Conservation (phyloP, 2,329 filamentous ascomycete species). For the Xylaria hypoxylon region DNA sequence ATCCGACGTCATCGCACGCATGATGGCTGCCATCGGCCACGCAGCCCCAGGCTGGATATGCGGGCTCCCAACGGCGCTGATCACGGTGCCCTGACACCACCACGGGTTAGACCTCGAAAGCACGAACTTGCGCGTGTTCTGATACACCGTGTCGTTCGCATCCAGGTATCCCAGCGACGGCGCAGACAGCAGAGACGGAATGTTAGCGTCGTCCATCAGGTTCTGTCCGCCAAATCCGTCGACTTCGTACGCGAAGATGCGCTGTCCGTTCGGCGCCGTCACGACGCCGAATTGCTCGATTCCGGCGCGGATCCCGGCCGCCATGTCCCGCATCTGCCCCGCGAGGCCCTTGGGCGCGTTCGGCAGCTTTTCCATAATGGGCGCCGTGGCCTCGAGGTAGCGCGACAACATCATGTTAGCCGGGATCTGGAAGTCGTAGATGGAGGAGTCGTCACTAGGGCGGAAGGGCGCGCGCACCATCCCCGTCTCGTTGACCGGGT, state of each 20-base stretch:
- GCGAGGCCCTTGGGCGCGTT: constrained; percentile 58
- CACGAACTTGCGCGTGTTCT: constrained; percentile 83
- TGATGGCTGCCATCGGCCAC: constrained; percentile 69
- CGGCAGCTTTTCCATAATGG: constrained; percentile 59
- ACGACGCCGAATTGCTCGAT: constrained; percentile 79
- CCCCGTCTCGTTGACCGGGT: constrained; percentile 82
- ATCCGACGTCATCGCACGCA: constrained; percentile 68
- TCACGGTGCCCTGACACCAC: constrained; percentile 73
- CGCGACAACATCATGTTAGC: constrained; percentile 86
- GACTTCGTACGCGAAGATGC: constrained; percentile 82
- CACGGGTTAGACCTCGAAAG: constrained; percentile 83
- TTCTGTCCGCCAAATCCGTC: constrained; percentile 77
- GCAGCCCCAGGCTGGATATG: constrained; percentile 71
- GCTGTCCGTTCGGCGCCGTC: constrained; percentile 43
- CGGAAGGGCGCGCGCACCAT: constrained; percentile 89
- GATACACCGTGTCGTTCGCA: constrained; percentile 73
- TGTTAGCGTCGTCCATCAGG: constrained; percentile 79
- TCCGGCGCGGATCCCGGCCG: constrained; percentile 72
- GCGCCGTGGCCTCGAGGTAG: constrained; percentile 65
- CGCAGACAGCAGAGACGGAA: constrained; percentile 73
- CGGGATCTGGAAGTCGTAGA: constrained; percentile 88
- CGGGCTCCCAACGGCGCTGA: constrained; percentile 78
- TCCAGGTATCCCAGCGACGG: constrained; percentile 72
- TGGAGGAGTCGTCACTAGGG: constrained; percentile 88
- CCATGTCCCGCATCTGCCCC: constrained; percentile 66